A percentile compares a stretch with the other conserved stretches of the same genome.
Conservation (phyloP, 2,329 filamentous ascomycete genomes). For the Cladophialophora exuberans region DNA sequence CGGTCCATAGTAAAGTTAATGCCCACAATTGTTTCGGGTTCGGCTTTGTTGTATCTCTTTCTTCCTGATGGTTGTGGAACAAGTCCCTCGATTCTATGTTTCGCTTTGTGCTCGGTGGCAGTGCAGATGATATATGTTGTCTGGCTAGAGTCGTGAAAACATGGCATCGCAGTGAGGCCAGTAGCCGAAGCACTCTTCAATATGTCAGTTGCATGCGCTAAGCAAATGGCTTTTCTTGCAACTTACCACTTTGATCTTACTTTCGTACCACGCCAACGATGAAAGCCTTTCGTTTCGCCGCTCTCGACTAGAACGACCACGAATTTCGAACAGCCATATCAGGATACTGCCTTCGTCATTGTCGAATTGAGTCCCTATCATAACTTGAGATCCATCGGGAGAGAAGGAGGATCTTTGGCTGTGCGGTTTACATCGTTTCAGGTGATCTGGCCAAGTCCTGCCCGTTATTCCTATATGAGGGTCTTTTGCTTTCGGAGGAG, state of each 20-base stretch:
- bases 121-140: neutral
- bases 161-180: slow-evolving; percentile 4
- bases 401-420: neutral
- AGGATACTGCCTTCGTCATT: neutral
- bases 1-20: neutral
- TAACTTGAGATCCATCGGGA: neutral
- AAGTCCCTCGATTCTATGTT: neutral
- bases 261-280: neutral
- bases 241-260: neutral
- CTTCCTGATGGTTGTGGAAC: neutral
- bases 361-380: slow-evolving; percentile 1
- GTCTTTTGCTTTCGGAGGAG: neutral
- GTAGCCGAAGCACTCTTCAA: neutral
- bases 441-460: neutral
- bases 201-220: neutral
- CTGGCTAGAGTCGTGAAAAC: neutral
- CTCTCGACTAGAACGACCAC: too few relatives aligned
- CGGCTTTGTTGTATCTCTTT: neutral
- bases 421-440: neutral
- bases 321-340: slow-evolving; percentile 1
- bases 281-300: neutral
- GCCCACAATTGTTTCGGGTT: neutral
- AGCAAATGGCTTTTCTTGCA: neutral
- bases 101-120: neutral
- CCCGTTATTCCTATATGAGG: neutral